Percentiles rank a stretch among this genome's conserved stretches.
phyloP scores from a whole-genome alignment of 768 basidiomycete genomes.

The Mycena epipterygia region DNA sequence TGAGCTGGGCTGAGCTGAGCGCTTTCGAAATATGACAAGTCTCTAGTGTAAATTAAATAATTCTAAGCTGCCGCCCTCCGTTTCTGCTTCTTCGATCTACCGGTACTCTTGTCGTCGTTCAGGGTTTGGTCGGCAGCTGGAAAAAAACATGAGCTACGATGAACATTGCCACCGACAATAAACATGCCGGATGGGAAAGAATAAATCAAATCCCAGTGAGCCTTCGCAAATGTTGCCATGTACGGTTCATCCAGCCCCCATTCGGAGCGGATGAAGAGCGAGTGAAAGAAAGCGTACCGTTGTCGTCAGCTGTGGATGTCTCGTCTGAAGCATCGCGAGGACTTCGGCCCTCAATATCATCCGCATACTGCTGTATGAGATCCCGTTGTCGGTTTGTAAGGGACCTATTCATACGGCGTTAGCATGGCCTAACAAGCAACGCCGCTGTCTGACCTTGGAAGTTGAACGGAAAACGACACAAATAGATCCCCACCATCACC shows the following conservation, averaged over 20 bases:
- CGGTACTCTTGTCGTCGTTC: conserved; percentile 37
- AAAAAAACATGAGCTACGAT: conserved; percentile 41
- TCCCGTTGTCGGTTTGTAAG: conserved; percentile 88
- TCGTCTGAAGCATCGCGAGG: conserved; percentile 41
- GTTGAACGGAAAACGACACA: conserved; percentile 87
- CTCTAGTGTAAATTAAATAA: conserved; percentile 30
- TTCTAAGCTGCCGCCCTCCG: conserved; percentile 64
- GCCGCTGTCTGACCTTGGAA: conserved; percentile 82
- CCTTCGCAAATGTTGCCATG: conserved; percentile 75
- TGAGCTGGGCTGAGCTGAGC: conserved; percentile 30
- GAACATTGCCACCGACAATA: conserved; percentile 47
- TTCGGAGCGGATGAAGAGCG: conserved; percentile 63
- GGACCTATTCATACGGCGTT: conserved; percentile 63
- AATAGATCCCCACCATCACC: conserved; percentile 86
- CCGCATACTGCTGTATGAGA: conserved; percentile 90
- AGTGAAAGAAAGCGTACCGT: conserved; percentile 85
- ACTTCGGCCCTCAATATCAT: conserved; percentile 87
- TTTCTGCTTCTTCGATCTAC: conserved; percentile 55
- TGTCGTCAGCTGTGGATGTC: conserved; percentile 56
- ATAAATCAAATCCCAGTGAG: conserved; percentile 78
- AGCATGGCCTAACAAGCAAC: conserved; percentile 19
- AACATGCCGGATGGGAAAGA: conserved; percentile 61
- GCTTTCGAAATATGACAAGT: conserved; percentile 28
- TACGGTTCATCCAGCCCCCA: conserved; percentile 78
- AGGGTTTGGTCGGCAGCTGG: conserved; percentile 42